Conservation (phyloP, 768 basidiomycete genomes). For the Thelephora aurantiotincta region DNA sequence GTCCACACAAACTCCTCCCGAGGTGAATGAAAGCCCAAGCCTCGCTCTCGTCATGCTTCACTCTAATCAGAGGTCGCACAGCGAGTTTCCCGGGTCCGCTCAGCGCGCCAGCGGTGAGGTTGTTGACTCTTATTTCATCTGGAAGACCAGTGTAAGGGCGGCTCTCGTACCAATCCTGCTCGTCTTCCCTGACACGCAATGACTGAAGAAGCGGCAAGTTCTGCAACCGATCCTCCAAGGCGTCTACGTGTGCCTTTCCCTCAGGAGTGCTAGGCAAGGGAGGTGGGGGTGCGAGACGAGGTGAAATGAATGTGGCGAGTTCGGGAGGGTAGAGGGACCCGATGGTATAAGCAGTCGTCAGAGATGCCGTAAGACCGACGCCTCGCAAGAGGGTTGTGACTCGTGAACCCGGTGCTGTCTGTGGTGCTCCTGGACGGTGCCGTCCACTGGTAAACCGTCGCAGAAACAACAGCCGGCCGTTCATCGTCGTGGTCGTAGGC, state of each 20-base stretch:
- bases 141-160: conserved; percentile 63
- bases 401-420: no score
- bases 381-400: not conserved
- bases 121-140: conserved; percentile 65
- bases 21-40: conserved; percentile 63
- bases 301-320: conserved; percentile 54
- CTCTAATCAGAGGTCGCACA: conserved; percentile 62
- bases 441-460: no score
- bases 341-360: conserved; percentile 23
- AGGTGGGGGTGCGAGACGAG: conserved; percentile 64
- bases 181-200: conserved; percentile 34
- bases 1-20: conserved; percentile 78
- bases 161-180: conserved; percentile 58
- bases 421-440: no score
- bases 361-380: not conserved
- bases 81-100: conserved; percentile 81
- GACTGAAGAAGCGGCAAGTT: conserved; percentile 41
- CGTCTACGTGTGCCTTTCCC: conserved; percentile 38
- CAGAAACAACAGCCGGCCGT: no score
- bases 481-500: no score
- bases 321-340: conserved; percentile 65
- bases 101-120: conserved; percentile 74
- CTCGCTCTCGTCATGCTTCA: conserved; percentile 63
- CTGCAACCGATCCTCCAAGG: conserved; percentile 59
- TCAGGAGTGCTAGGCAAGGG: conserved; percentile 41